Base-by-base conservation (phyloP, 2,329 filamentous ascomycete species). In the Aspergillus unguis region DNA sequence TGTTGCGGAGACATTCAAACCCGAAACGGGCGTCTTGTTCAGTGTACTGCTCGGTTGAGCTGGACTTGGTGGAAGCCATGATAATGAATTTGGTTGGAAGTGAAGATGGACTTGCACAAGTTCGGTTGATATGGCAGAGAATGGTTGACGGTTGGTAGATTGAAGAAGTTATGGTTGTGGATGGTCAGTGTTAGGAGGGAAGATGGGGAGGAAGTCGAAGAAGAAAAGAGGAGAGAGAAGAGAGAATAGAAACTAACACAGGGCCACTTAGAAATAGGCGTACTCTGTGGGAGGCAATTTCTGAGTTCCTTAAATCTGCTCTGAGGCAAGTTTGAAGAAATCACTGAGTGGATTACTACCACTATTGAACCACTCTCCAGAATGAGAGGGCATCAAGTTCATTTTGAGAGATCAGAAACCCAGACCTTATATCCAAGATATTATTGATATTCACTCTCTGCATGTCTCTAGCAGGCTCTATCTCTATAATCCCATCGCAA, bases 1-100 rank as follows among this genome's bases (percentile, higher is more conserved):
- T 46, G 42, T 60, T 54, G 17, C 60, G 61, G 7, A 68, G 44
- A 31, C 65, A 68, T 40, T 62, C 64, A 26, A 66, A 52, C 50
- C 66, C 53, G 41, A 68, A 69, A 5, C 48, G 38, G 2, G 50
- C 55, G 41, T 68, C 61, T 2, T 29, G 10, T 2, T 42, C 8
- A 8, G 43, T 36, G 9, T 50, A 40, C 1, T 59, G 56, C 6
- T 44, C 11, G 28, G 42, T n/a, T 9, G 17, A 17, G 17, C 40
- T 46, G 6, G 50, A 17, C 41, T 6, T 25, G 1, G 37, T 35
- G 1, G 47, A 31, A 6, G 51, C 9, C 57, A 61, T 61, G 25
- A 9, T 44, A 9, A 23, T 29, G 6, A 26, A 1, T 37, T 26
- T 17, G n/a, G 25, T 28, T 42, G 25, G 25, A 3, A 27, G 10